Percentiles rank a stretch among this genome's conserved stretches.
These are phyloP conservation scores for Hermanozyma aechmeae DNA, from an alignment of 805 yeast species.

Conservation along the genomic window DNA sequence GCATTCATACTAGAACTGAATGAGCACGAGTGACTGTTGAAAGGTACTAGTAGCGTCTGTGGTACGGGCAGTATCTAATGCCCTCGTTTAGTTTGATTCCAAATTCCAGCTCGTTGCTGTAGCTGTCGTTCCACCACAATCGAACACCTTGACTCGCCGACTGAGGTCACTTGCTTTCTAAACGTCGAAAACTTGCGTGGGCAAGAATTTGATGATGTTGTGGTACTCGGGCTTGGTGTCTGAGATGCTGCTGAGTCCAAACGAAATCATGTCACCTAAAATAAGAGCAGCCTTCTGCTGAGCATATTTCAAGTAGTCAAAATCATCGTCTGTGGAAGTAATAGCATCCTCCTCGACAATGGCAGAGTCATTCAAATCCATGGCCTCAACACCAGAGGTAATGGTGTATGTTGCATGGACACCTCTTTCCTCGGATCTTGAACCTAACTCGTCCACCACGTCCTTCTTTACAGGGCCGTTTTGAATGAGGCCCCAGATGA, in stretches of 20 bases:
- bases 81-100: too few relatives aligned
- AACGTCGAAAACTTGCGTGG: too few relatives aligned
- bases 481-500: slow-evolving; percentile 86
- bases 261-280: slow-evolving; percentile 62
- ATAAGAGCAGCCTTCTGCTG: slow-evolving; percentile 64
- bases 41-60: too few relatives aligned
- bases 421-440: slow-evolving; percentile 21
- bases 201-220: slow-evolving; percentile 27
- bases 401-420: slow-evolving; percentile 32
- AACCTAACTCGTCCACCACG: slow-evolving; percentile 8
- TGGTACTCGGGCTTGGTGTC: slow-evolving; percentile 16
- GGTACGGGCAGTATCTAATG: too few relatives aligned
- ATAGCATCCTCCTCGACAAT: slow-evolving; percentile 19
- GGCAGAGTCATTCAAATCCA: slow-evolving; percentile 14
- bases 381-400: slow-evolving; percentile 43
- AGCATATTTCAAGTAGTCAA: slow-evolving; percentile 71
- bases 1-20: too few relatives aligned
- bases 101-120: too few relatives aligned
- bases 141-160: too few relatives aligned
- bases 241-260: slow-evolving; percentile 39
- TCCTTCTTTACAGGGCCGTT: slow-evolving; percentile 34
- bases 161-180: too few relatives aligned
- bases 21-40: too few relatives aligned
- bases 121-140: too few relatives aligned
- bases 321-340: slow-evolving; percentile 46